These are phyloP conservation scores for Candida taoyuanica DNA, from an alignment of 805 yeast genomes.

Conservation along the genomic window DNA sequence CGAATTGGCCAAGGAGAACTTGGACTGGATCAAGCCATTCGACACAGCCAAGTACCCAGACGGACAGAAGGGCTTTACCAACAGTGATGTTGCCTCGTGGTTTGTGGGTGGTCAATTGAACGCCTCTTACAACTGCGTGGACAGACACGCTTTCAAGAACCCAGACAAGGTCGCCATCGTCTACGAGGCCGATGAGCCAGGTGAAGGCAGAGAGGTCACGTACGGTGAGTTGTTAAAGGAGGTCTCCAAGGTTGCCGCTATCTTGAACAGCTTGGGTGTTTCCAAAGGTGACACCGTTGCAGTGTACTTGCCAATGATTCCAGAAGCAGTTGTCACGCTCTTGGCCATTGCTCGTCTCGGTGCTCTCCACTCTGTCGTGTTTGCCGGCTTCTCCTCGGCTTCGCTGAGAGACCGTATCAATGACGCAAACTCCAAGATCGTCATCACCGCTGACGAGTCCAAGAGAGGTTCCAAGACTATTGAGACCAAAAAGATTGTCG, in stretches of 20 bases:
- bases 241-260: slow-evolving; percentile 83
- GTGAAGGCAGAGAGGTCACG: slow-evolving; percentile 71
- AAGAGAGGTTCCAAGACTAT: slow-evolving; percentile 94
- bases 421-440: slow-evolving; percentile 81
- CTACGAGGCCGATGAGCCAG: slow-evolving; percentile 92
- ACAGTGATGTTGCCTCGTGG: slow-evolving; percentile 66
- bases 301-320: slow-evolving; percentile 95
- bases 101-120: slow-evolving; percentile 89
- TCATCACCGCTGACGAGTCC: slow-evolving; percentile 93
- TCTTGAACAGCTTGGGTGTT: slow-evolving; percentile 80
- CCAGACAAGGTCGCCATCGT: slow-evolving; percentile 84
- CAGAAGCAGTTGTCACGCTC: slow-evolving; percentile 92
- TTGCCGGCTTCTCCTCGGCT: slow-evolving; percentile 95
- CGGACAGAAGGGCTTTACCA: slow-evolving; percentile 41
- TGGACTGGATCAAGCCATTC: slow-evolving; percentile 79
- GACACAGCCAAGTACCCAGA: slow-evolving; percentile 51
- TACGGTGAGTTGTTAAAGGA: slow-evolving; percentile 82
- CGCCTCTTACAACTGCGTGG: slow-evolving; percentile 91
- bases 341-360: slow-evolving; percentile 91
- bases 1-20: slow-evolving; percentile 61
- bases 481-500: slow-evolving; percentile 89
- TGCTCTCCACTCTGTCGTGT: slow-evolving; percentile 92
- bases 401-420: slow-evolving; percentile 86
- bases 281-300: slow-evolving; percentile 95
- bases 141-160: slow-evolving; percentile 84